Percentiles rank a stretch among this genome's conserved stretches.
Conservation (phyloP, 225 moss, liverwort and hornwort species). For the Neckera pumila region DNA sequence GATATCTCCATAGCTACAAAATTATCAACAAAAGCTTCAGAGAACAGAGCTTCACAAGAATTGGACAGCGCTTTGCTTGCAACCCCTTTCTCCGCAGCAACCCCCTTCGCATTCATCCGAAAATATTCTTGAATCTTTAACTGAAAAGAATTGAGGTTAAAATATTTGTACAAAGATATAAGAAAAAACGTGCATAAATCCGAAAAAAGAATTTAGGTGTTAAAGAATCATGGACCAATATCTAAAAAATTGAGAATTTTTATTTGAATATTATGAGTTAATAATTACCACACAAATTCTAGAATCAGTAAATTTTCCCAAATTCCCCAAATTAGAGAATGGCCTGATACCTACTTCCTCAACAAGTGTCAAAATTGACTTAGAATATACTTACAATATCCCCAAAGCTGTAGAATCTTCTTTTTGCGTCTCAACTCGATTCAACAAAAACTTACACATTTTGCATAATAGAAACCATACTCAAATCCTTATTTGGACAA, state of each 20-base stretch:
- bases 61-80: background rate
- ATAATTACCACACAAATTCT: background rate
- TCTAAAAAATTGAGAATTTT: background rate
- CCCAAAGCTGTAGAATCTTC: background rate
- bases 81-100: background rate
- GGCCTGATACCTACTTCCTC: too few relatives aligned
- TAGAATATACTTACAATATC: background rate
- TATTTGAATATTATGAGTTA: too few relatives aligned
- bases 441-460: too few relatives aligned
- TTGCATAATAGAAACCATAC: background rate
- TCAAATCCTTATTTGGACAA: background rate
- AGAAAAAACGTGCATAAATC: background rate
- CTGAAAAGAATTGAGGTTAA: too few relatives aligned
- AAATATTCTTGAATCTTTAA: background rate
- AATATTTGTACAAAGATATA: background rate
- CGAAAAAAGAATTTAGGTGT: background rate
- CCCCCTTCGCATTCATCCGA: background rate
- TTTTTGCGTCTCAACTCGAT: background rate
- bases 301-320: background rate
- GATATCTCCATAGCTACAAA: conserved; percentile 16
- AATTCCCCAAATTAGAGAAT: background rate
- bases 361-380: too few relatives aligned
- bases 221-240: too few relatives aligned
- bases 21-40: background rate
- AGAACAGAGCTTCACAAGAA: background rate